Conservation (phyloP, 225 moss, liverwort and hornwort genomes). For the Physcomitrellopsis africana region DNA sequence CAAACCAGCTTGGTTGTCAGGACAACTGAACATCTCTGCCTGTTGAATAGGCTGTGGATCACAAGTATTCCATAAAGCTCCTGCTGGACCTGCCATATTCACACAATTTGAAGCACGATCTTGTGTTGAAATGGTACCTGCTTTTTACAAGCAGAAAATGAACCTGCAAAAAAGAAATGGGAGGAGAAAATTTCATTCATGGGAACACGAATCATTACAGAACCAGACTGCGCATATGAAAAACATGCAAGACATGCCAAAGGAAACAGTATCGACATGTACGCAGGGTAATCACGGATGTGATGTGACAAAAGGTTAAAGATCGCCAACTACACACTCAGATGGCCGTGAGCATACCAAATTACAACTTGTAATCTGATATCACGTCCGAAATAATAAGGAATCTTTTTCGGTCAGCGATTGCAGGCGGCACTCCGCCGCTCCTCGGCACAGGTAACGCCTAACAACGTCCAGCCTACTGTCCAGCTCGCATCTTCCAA, state of each 20-base stretch:
- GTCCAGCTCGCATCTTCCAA: slow-evolving; percentile 41
- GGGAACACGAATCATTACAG: not conserved
- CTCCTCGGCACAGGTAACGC: not conserved
- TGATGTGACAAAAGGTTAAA: not conserved
- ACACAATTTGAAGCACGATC: not conserved
- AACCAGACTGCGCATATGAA: too few species aligned
- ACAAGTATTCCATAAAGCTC: slow-evolving; percentile 39
- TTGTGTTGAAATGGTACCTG: not conserved
- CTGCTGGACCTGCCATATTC: slow-evolving; percentile 49
- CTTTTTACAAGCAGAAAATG: slow-evolving; percentile 27
- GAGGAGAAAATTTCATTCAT: not conserved
- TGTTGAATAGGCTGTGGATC: slow-evolving; percentile 45
- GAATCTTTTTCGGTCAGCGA: slow-evolving; percentile 15
- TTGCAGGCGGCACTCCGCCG: not conserved
- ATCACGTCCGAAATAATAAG: not conserved
- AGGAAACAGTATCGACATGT: too few species aligned
- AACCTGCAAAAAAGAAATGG: slow-evolving; percentile 29
- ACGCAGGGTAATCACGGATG: not conserved
- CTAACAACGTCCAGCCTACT: slow-evolving; percentile 25
- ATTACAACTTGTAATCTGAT: slow-evolving; percentile 1
- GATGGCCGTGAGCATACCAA: slow-evolving; percentile 22
- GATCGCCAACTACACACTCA: not conserved
- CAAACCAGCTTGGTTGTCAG: slow-evolving; percentile 31
- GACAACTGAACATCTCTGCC: slow-evolving; percentile 36
- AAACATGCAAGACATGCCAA: too few species aligned